Evolutionary conservation across 306 rosid genomes (phyloP), one percentile per base, ranked within the genome.

Genomic region (Rubus idaeus): DNA sequence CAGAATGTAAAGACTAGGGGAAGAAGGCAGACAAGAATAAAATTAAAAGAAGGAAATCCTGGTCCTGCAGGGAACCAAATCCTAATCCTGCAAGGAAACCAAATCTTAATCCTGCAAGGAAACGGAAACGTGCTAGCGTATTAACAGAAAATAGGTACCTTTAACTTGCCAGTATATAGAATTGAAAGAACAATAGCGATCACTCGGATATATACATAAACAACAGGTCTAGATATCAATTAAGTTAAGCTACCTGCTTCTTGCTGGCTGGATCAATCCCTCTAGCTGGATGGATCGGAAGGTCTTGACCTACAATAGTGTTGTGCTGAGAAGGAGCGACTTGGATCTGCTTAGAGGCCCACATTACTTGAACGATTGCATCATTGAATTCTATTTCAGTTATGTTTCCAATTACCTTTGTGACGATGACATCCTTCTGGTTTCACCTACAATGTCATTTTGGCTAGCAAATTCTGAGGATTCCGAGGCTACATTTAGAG

Each of bases 371-470:
- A 53, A 40, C 30, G 65, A 72, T 13, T 39, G 65, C 76, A 57
- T 72, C 4, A 72, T 72, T 72, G 50, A 71, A 39, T 71, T 71
- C 75, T 71, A 5, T 45, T 71, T 71, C 65, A 52, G n/a, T 26
- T 21, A 71, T 53, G 49, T 71, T 51, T 17, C 61, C 35, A 30
- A 30, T 39, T 30, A 23, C 30, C 23, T 4, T 3, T 16, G 1
- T 49, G 21, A 47, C 1, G 26, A 50, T 18, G 75, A 39, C 75
- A 71, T 71, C 49, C 64, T 52, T 71, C 64, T 71, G 49, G 75
- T 71, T 37, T 21, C 63, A 11, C 75, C 75, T 10, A 37, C 75
- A 5, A 1, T 52, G 37, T 71, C 75, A 39, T 71, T 37, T 52
- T 71, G 63, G 45, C 64, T 71, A 5, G 50, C 75, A 40, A 71